A percentile compares a stretch with the other conserved stretches of the same genome.
Conservation (phyloP, 768 basidiomycete species). For the Lactarius deliciosus region DNA sequence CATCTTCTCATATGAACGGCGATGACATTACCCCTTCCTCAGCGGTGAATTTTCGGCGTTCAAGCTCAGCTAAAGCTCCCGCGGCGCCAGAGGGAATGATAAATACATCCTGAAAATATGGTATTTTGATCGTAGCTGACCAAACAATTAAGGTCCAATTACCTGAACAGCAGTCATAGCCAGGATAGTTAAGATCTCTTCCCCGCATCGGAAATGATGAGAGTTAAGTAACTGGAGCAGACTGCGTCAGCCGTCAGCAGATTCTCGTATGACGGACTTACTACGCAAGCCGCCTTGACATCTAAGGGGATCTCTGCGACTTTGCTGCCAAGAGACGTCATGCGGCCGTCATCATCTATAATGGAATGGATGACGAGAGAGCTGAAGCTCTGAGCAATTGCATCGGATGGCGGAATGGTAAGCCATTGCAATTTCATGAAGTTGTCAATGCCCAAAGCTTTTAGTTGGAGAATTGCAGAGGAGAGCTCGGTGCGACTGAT, state of each 20-base stretch:
- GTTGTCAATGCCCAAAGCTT: slow-evolving; percentile 93
- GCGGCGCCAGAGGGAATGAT: slow-evolving; percentile 81
- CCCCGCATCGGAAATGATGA: slow-evolving; percentile 83
- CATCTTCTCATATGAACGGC: not conserved
- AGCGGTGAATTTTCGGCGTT: slow-evolving; percentile 93
- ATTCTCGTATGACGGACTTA: slow-evolving; percentile 38
- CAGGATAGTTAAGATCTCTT: slow-evolving; percentile 93
- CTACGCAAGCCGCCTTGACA: slow-evolving; percentile 91
- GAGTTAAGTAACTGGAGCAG: slow-evolving; percentile 74
- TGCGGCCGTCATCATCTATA: slow-evolving; percentile 75
- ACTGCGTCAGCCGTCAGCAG: not conserved
- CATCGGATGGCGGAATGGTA: slow-evolving; percentile 81
- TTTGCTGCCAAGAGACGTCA: slow-evolving; percentile 75
- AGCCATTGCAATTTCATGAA: slow-evolving; percentile 97
- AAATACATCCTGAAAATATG: slow-evolving; percentile 71
- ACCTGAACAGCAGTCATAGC: slow-evolving; percentile 95
- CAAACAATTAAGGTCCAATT: slow-evolving; percentile 14
- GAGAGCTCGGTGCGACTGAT: slow-evolving; percentile 89
- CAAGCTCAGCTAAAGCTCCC: slow-evolving; percentile 86
- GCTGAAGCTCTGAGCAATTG: slow-evolving; percentile 82
- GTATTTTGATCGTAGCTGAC: slow-evolving; percentile 1
- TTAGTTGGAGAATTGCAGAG: slow-evolving; percentile 89
- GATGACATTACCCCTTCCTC: slow-evolving; percentile 82
- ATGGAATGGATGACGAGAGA: slow-evolving; percentile 78
- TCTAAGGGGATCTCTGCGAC: slow-evolving; percentile 96